phyloP scores from a whole-genome alignment of 495 filamentous ascomycete species.

The Hyaloscypha finlandica region DNA sequence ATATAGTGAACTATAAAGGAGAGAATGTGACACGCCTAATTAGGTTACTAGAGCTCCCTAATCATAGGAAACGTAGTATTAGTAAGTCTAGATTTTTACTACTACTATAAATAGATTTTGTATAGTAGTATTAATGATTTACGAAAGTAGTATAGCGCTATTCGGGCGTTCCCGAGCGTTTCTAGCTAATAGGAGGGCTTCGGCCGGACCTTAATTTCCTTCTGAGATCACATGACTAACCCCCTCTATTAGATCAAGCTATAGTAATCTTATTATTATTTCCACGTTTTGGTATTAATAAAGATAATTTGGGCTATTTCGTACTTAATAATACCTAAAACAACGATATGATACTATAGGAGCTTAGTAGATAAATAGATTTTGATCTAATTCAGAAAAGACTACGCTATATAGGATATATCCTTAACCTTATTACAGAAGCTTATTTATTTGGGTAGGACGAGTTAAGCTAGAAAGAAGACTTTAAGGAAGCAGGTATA shows the following conservation, averaged over 20 bases:
- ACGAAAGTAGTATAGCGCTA: too few species aligned
- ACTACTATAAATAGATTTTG: too few species aligned
- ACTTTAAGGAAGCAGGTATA: background rate
- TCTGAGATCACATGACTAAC: too few species aligned
- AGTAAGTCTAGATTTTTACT: background rate
- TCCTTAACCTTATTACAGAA: background rate
- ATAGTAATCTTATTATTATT: background rate
- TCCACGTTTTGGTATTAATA: background rate
- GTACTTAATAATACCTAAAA: background rate
- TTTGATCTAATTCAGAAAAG: background rate
- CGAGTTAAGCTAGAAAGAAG: background rate
- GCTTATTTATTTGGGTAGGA: background rate
- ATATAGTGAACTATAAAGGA: background rate
- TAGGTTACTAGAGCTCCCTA: background rate
- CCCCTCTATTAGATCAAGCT: slow-evolving; percentile 2
- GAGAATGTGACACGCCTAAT: background rate
- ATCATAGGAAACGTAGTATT: background rate
- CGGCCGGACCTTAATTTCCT: too few species aligned
- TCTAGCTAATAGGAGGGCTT: too few species aligned
- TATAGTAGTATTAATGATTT: background rate
- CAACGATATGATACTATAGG: background rate
- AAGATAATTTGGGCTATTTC: slow-evolving; percentile 3
- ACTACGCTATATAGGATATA: background rate
- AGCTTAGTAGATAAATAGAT: background rate
- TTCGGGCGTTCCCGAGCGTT: too few species aligned